Conservation (phyloP, 805 yeast species). For the Candida tammaniensis region DNA sequence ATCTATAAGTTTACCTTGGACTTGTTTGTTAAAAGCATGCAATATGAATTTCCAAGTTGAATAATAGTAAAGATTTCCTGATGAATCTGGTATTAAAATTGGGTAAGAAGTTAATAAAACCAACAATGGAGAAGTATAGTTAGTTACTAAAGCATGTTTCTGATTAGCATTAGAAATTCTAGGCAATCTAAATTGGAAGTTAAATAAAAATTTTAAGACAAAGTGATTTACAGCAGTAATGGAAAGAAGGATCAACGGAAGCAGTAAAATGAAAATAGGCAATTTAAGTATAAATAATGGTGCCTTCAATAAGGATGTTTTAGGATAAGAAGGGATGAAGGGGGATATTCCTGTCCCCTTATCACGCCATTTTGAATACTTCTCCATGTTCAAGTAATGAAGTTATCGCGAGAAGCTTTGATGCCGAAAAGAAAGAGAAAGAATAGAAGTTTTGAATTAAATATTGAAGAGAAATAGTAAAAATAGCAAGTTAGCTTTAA, state of each 20-base stretch:
- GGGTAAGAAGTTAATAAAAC: conserved; percentile 42
- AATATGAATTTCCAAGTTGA: conserved; percentile 26
- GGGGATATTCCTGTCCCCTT: conserved; percentile 94
- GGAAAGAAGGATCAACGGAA: conserved; percentile 16
- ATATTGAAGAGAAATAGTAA: no score
- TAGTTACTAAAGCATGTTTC: conserved; percentile 39
- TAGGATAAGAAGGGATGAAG: conserved; percentile 55
- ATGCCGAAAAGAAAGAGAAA: no score
- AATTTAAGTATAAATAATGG: conserved; percentile 22
- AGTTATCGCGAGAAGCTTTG: conserved; percentile 1
- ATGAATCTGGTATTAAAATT: conserved; percentile 36
- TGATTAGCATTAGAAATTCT: no score
- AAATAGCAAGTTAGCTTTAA: background rate
- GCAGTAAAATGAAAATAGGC: conserved; percentile 24
- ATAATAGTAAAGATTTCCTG: conserved; percentile 29
- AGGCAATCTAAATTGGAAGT: conserved; percentile 39
- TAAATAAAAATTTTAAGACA: conserved; percentile 25
- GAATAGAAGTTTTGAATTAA: no score
- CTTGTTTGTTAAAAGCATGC: conserved; percentile 19
- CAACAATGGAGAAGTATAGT: conserved; percentile 35
- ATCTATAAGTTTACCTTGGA: conserved; percentile 1
- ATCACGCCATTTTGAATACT: conserved; percentile 81
- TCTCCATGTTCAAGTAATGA: conserved; percentile 54
- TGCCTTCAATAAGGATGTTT: conserved; percentile 3
- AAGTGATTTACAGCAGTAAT: conserved; percentile 19